Evolutionary conservation across 192 early-diverging fungal species (phyloP).

Genomic region (Gaertneriomyces semiglobifer): DNA sequence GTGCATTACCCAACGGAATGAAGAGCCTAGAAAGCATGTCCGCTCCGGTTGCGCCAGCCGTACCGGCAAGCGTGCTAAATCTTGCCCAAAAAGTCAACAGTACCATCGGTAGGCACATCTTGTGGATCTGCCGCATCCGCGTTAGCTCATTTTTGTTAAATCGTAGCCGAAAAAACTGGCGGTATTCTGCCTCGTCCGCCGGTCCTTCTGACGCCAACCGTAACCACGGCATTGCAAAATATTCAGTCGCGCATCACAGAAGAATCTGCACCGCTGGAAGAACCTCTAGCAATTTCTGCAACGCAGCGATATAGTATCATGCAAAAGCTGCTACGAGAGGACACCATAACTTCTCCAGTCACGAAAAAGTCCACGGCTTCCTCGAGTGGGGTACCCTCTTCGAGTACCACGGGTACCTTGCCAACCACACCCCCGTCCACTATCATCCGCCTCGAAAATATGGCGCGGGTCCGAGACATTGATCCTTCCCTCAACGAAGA

Average conservation of each 20-base stretch:
- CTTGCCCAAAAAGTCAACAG: constrained; percentile 32
- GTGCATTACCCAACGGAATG: constrained; percentile 77
- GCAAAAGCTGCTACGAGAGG: constrained; percentile 57
- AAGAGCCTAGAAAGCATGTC: constrained; percentile 62
- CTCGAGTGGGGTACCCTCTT: too few species aligned
- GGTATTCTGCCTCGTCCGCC: not conserved
- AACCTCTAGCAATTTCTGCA: constrained; percentile 44
- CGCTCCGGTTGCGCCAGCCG: constrained; percentile 22
- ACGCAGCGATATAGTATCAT: constrained; percentile 66
- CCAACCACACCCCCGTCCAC: not conserved
- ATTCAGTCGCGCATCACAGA: constrained; percentile 34
- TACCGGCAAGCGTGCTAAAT: constrained; percentile 32
- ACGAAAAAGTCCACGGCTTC: too few species aligned
- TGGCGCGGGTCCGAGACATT: constrained; percentile 65
- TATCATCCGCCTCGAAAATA: constrained; percentile 68
- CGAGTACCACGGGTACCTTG: not conserved
- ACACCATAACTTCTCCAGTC: too few species aligned
- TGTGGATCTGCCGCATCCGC: not conserved
- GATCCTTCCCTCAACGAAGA: constrained; percentile 82
- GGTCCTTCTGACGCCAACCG: not conserved
- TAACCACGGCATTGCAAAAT: constrained; percentile 29
- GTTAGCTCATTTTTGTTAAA: not conserved
- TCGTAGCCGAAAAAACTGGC: constrained; percentile 12
- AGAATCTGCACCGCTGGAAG: constrained; percentile 34
- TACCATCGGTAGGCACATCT: constrained; percentile 21